Evolutionary conservation across 2,329 filamentous ascomycete genomes (phyloP), one percentile per base, ranked within the genome.

Genomic region (Cordyceps fumosorosea): DNA sequence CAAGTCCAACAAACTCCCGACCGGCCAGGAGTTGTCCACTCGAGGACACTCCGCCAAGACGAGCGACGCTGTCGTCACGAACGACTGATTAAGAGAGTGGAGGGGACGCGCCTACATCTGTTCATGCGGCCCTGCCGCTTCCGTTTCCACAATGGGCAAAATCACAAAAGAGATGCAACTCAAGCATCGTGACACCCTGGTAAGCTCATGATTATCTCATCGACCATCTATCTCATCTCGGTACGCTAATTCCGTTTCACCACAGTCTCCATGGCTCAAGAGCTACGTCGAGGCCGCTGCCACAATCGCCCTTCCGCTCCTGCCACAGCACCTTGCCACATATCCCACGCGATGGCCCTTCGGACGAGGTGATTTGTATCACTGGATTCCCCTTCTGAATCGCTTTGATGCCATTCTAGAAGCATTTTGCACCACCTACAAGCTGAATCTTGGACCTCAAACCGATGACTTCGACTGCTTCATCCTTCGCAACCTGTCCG

Each of bases 331-430:
- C 67, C 88, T 99, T 66, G 81, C 83, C 69, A 84, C 83, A 62
- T 98, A 98, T 73, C 92, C 93, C 63, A 87, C 88, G 66, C 82
- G 88, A 82, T 99, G 95, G 95, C 92, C 93, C 2, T 96, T 98
- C 71, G 93, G 93, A 45, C 86, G 93, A 73, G 96, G 95, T 64
- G 95, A 99, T 74, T 80, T 98, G 34, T 98, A 98, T 73, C 93
- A 99, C 80, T 99, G 96, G 96, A 97, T 99, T 67, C 88, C 90
- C 32, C 83, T 96, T 26, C 78, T 99, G 64, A 96, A 99, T 75
- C 88, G 92, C 63, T 98, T 99, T 75, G 95, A 99, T 75, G 85
- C 84, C 70, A 87, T 98, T 66, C 79, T 99, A 47, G 91, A 96
- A 69, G 80, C 85, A 45, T 92, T 96, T 73, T 91, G 88, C 74